Evolutionary conservation across 2,329 filamentous ascomycete species (phyloP), one percentile per base, ranked within the genome.

Genomic region (Colletotrichum theobromicola): DNA sequence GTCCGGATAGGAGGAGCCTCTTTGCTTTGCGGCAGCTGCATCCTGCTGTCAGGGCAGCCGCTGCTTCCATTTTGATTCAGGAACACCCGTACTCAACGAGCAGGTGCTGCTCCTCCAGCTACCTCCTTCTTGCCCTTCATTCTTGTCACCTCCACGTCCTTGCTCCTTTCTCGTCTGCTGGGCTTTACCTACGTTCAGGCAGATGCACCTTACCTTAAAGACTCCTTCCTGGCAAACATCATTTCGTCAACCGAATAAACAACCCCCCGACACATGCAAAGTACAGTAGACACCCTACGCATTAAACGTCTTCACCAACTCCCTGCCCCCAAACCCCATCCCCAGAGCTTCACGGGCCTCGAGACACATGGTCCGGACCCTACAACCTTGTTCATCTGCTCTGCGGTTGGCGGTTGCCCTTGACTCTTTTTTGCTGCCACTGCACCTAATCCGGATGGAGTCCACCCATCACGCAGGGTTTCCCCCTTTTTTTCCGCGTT

Each of bases 401-500:
- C n/a, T 50, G 42, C 42, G 42, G 42, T 50, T 50, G n/a, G 15
- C n/a, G 34, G 32, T 55, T 67, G 34, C 55, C 53, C 37, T 62
- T 37, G 24, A 18, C 64, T 16, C 13, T 42, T 61, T 28, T 24
- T 55, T 50, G 42, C 53, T 61, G 28, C 64, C 15, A 58, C 34
- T 60, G 37, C 58, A n/a, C 46, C 46, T 50, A 64, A 63, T 58
- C 37, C 7, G 35, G 24, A 60, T 15, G 53, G 21, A 42, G 24
- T n/a, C 30, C 61, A 2, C 57, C 26, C 18, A 64, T 24, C 18
- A 28, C 67, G 62, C 72, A 74, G 42, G 72, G 72, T 26, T 53
- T 53, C 72, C 62, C 57, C 72, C 55, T 50, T 61, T 71, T 46
- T 67, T 53, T n/a, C 24, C 67, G 62, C 62, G 9, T 64, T 61